These are phyloP conservation scores for Casuarina glauca DNA, from an alignment of 306 rosid genomes.

Conservation along the genomic window DNA sequence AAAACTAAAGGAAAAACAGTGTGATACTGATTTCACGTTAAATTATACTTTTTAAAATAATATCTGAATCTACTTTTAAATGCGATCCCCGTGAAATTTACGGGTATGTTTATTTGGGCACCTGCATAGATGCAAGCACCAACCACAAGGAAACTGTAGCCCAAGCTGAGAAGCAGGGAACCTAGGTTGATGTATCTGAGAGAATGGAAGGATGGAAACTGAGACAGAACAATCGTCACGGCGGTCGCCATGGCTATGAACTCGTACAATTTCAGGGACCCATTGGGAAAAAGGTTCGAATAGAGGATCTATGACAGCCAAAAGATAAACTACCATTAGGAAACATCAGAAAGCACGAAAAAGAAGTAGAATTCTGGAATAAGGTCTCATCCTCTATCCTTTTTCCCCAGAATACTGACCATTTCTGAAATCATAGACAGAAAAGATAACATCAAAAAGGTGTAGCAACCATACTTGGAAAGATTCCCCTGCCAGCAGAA, in stretches of 20 bases:
- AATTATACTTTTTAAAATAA: too few relatives aligned
- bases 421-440: too few relatives aligned
- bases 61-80: too few relatives aligned
- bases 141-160: constrained; percentile 68
- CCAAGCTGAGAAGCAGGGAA: constrained; percentile 74
- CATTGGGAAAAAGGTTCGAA: constrained; percentile 61
- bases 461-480: constrained; percentile 48
- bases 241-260: constrained; percentile 92
- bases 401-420: neutral
- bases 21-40: too few relatives aligned
- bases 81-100: too few relatives aligned
- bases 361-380: neutral
- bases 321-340: neutral
- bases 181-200: constrained; percentile 75
- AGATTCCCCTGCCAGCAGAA: constrained; percentile 77
- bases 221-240: constrained; percentile 78
- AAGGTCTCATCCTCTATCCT: neutral
- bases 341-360: neutral
- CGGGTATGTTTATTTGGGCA: neutral
- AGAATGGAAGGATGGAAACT: constrained; percentile 88
- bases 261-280: constrained; percentile 73
- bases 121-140: constrained; percentile 82
- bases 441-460: neutral
- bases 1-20: too few relatives aligned
- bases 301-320: constrained; percentile 62